These are phyloP conservation scores for Vanderwaltozyma tropicalis DNA, from an alignment of 805 yeast species.

Conservation along the genomic window DNA sequence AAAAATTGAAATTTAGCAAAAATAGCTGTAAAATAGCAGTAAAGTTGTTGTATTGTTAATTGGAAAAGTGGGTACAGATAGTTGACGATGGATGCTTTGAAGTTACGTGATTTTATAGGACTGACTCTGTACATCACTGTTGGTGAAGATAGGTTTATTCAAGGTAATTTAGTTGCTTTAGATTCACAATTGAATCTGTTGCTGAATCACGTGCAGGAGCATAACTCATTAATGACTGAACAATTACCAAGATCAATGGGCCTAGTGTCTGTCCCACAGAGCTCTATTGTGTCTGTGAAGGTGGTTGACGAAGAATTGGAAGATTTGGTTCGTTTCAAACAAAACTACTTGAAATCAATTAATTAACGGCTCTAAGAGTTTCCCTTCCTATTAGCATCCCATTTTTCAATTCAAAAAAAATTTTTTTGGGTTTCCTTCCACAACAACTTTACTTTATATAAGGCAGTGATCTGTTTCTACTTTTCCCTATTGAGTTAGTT, in stretches of 20 bases:
- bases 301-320: conserved; percentile 20
- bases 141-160: conserved; percentile 27
- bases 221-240: conserved; percentile 11
- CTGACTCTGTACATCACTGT: conserved; percentile 29
- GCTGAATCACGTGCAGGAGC: conserved; percentile 32
- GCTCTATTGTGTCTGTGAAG: conserved; percentile 26
- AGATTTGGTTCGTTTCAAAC: conserved; percentile 7
- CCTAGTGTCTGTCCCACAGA: conserved; percentile 42
- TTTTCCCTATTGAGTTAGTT: too few species aligned
- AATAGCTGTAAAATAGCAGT: too few species aligned
- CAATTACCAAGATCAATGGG: conserved; percentile 34
- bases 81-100: conserved; percentile 8
- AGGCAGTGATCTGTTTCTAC: too few species aligned
- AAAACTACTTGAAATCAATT: conserved; percentile 5
- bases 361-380: too few species aligned
- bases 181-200: conserved; percentile 36
- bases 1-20: too few species aligned
- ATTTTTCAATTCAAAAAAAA: too few species aligned
- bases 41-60: too few species aligned
- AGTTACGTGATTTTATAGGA: conserved; percentile 20
- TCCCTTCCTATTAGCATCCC: too few species aligned
- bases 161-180: conserved; percentile 33
- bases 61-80: neutral
- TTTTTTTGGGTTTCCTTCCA: too few species aligned
- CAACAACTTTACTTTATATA: too few species aligned